These are phyloP conservation scores for Tylopilus sp. DNA, from an alignment of 768 basidiomycete genomes.

Conservation along the genomic window DNA sequence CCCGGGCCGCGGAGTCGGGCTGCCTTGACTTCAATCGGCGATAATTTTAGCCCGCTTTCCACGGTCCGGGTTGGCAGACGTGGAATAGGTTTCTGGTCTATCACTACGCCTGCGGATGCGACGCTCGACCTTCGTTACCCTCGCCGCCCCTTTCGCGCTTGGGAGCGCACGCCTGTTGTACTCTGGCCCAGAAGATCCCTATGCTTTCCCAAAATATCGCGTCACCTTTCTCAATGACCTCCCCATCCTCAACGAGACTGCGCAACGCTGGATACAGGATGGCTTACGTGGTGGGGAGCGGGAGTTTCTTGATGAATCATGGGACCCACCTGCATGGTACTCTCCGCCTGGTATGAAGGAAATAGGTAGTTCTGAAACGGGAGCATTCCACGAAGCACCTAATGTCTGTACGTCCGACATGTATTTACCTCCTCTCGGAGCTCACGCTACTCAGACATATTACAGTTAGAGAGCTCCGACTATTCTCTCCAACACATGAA, in stretches of 20 bases:
- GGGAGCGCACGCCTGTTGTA: slow-evolving; percentile 45
- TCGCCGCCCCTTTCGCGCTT: slow-evolving; percentile 17
- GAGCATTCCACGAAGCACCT: slow-evolving; percentile 22
- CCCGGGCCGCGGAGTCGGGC: slow-evolving; percentile 30
- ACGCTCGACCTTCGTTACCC: slow-evolving; percentile 11
- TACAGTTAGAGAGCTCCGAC: slow-evolving; percentile 28
- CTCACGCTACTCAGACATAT: slow-evolving; percentile 15
- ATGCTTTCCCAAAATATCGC: slow-evolving; percentile 79
- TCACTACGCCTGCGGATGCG: slow-evolving; percentile 11
- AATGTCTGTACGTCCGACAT: slow-evolving; percentile 38
- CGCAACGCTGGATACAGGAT: slow-evolving; percentile 66
- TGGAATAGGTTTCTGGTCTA: slow-evolving; percentile 5
- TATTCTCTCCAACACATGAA: slow-evolving; percentile 72
- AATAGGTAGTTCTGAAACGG: slow-evolving; percentile 54
- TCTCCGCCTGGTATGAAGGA: slow-evolving; percentile 45
- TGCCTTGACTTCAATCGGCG: slow-evolving; percentile 30
- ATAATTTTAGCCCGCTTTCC: slow-evolving; percentile 28
- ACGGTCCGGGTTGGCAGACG: slow-evolving; percentile 10
- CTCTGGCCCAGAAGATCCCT: slow-evolving; percentile 74
- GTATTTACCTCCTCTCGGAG: slow-evolving; percentile 7
- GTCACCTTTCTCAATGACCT: slow-evolving; percentile 76
- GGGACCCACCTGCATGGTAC: slow-evolving; percentile 41
- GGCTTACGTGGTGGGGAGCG: slow-evolving; percentile 72
- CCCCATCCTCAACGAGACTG: slow-evolving; percentile 72
- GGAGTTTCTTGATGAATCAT: slow-evolving; percentile 72